Base-by-base conservation (phyloP, 352 stramenopile species). In the Pythium myriotylum region DNA sequence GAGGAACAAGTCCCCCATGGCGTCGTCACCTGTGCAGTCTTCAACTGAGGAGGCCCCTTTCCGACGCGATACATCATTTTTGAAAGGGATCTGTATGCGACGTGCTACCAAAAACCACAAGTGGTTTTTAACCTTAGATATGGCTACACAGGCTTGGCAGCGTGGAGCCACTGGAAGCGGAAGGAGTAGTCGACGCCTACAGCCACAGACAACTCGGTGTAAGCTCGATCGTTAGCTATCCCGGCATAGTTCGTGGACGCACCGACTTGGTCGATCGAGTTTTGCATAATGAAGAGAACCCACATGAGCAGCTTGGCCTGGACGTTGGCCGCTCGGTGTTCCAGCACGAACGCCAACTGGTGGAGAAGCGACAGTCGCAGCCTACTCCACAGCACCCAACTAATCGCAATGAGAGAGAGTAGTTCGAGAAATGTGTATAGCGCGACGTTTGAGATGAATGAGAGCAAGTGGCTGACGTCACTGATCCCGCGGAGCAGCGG, bases 1-100 rank as follows among this genome's bases (percentile, higher is more conserved):
- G 42, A 88, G 41, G 55, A 83, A 90, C 6, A 65, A 24, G 58
- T 88, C 78, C 39, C 50, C 50, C 61, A 68, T 68, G 17, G 4
- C 52, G 37, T 60, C 26, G 32, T 26, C 24, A 19, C 19, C 26
- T 26, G 26, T 9, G 16, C 13, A 41, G 29, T 59, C 58, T 54
- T 59, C 17, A 49, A 59, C n/a, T 35, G 37, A 10, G 39, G 35
- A 45, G 23, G 17, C 26, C 0, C 55, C 46, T 40, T 26, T 54
- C n/a, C 19, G 52, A 58, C 7, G 2, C 19, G 46, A 57, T 54
- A 33, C 19, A 24, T 52, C 12, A 39, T 53, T 6, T 43, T 43
- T 43, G 13, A 4, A 43, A 43, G 37, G 37, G 37, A 43, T 43
- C 17, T 6, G n/a, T 16, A 6, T 43, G 37, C 17, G 37, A 43